Conservation (phyloP, 106 monocot species). For the Vanilla planifolia region DNA sequence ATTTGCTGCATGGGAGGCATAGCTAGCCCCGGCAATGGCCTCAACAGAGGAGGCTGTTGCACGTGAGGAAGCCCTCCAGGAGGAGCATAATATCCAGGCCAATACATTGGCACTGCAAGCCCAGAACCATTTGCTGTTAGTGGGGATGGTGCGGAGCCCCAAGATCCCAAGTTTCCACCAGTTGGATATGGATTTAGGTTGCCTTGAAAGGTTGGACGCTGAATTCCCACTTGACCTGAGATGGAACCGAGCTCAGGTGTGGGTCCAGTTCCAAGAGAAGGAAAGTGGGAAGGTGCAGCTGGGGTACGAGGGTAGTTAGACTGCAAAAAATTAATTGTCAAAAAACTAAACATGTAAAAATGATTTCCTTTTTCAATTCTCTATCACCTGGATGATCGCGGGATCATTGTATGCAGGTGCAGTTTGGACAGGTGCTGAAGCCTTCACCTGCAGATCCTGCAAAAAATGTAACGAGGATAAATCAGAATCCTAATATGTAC, state of each 20-base stretch:
- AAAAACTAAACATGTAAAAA: neutral
- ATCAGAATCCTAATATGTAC: neutral
- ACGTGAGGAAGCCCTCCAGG: slow-evolving; percentile 34
- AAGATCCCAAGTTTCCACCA: slow-evolving; percentile 41
- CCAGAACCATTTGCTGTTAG: slow-evolving; percentile 40
- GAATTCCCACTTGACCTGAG: slow-evolving; percentile 25
- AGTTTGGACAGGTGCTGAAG: slow-evolving; percentile 55
- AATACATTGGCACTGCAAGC: slow-evolving; percentile 52
- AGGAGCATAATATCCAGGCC: slow-evolving; percentile 55
- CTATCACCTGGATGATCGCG: slow-evolving; percentile 65
- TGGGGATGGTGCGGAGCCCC: slow-evolving; percentile 36
- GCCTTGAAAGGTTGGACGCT: slow-evolving; percentile 35
- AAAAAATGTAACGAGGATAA: slow-evolving; percentile 14
- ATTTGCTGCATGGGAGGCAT: slow-evolving; percentile 42
- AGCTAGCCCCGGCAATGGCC: slow-evolving; percentile 35
- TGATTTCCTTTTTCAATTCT: neutral
- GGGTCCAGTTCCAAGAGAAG: slow-evolving; percentile 32
- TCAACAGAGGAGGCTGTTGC: slow-evolving; percentile 41
- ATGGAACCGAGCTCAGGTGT: slow-evolving; percentile 27
- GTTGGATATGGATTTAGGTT: slow-evolving; percentile 47
- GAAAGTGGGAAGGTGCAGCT: slow-evolving; percentile 23
- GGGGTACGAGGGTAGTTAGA: slow-evolving; percentile 52
- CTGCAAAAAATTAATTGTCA: slow-evolving; percentile 28
- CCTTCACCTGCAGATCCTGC: slow-evolving; percentile 84
- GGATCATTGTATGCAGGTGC: slow-evolving; percentile 55